Conservation (phyloP, 2,329 filamentous ascomycete genomes). For the Didymella exigua region DNA sequence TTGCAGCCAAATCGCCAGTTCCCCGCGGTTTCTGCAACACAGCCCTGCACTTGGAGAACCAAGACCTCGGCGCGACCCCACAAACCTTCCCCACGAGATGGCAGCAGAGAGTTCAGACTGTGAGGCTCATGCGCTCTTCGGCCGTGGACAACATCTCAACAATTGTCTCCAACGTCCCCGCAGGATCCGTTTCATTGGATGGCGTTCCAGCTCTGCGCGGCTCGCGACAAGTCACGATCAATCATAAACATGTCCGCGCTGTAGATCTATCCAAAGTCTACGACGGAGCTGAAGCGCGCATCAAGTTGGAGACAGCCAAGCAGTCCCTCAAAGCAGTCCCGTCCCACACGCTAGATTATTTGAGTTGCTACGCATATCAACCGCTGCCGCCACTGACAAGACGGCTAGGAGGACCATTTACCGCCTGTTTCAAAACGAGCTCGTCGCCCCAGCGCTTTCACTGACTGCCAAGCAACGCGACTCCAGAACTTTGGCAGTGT, state of each 20-base stretch:
- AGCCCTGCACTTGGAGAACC: background rate
- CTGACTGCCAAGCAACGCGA: background rate
- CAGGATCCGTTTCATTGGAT: background rate
- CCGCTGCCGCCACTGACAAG: background rate
- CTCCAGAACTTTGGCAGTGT: background rate
- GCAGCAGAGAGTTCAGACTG: background rate
- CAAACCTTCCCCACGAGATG: background rate
- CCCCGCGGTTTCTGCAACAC: conserved; percentile 4
- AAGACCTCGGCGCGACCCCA: background rate
- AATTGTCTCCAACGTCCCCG: too few relatives aligned
- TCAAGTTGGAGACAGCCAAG: background rate
- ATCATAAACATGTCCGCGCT: too few relatives aligned
- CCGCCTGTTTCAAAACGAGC: background rate
- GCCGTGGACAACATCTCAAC: background rate
- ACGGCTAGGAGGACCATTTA: background rate
- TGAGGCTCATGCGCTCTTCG: background rate
- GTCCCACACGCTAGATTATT: background rate
- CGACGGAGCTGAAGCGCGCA: background rate
- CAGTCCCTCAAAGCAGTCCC: background rate
- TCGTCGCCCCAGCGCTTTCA: background rate
- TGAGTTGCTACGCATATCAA: background rate
- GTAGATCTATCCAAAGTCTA: too few relatives aligned
- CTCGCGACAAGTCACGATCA: too few relatives aligned
- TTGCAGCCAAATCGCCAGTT: conserved; percentile 1
- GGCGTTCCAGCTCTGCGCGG: background rate